Conservation (phyloP, 768 basidiomycete genomes). For the Strobilomyces echinocephalus region DNA sequence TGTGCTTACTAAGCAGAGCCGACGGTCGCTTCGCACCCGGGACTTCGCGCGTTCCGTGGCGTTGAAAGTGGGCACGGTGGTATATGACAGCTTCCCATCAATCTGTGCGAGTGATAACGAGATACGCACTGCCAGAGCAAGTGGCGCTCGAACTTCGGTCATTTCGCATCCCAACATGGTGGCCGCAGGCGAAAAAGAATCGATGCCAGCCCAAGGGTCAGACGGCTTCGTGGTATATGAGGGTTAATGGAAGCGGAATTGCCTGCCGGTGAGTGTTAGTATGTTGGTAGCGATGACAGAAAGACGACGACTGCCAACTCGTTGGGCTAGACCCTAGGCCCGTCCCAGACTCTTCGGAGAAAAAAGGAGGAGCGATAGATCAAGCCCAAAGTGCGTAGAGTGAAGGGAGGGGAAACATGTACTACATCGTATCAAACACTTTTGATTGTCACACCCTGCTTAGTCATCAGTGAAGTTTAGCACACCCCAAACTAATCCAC, state of each 20-base stretch:
- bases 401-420: neutral
- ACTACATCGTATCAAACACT: constrained; percentile 1
- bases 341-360: neutral
- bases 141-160: constrained; percentile 1
- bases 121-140: neutral
- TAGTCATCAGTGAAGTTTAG: constrained; percentile 17
- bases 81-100: neutral
- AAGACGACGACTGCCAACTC: neutral
- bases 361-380: neutral
- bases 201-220: constrained; percentile 1
- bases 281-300: neutral
- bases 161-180: constrained; percentile 6
- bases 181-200: neutral
- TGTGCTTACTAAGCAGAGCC: constrained; percentile 11
- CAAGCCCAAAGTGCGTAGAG: neutral
- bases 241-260: constrained; percentile 8
- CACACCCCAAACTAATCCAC: neutral
- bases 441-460: constrained; percentile 10
- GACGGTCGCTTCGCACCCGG: constrained; percentile 4
- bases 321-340: neutral
- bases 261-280: neutral
- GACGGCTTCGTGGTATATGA: neutral
- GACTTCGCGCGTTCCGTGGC: constrained; percentile 2
- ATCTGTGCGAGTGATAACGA: neutral
- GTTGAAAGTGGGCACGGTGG: neutral